Evolutionary conservation across 169 alveolate species (phyloP).

Genomic region (Plasmodium vivax): DNA sequence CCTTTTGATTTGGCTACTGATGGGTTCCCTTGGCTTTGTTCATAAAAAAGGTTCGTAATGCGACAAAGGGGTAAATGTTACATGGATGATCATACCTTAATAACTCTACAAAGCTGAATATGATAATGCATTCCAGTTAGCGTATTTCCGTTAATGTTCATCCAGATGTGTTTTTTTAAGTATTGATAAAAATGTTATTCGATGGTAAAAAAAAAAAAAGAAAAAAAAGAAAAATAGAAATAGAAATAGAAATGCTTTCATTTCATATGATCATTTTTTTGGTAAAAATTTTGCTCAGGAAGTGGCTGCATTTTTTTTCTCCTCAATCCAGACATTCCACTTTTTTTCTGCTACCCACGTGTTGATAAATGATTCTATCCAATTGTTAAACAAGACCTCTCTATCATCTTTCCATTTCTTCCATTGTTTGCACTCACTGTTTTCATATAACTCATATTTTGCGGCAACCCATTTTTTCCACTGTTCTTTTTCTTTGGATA

Average conservation of each 20-base stretch:
- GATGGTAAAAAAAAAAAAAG: neutral
- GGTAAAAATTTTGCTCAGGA: neutral
- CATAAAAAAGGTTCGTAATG: neutral
- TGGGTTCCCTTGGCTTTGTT: neutral
- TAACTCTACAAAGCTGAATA: neutral
- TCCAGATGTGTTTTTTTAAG: neutral
- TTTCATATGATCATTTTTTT: neutral
- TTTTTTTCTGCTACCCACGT: neutral
- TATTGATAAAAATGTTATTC: neutral
- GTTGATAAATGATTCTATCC: neutral
- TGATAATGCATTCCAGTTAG: neutral
- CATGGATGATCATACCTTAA: neutral
- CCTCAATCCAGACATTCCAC: constrained; percentile 15
- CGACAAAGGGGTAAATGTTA: neutral
- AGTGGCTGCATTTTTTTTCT: neutral
- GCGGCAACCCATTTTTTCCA: constrained; percentile 7
- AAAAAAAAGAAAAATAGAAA: neutral
- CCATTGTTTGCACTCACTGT: constrained; percentile 5
- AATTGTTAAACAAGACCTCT: neutral
- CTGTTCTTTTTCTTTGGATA: neutral
- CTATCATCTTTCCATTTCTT: constrained; percentile 4
- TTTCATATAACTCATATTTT: neutral
- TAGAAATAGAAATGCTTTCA: neutral
- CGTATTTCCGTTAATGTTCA: neutral
- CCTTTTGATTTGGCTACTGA: neutral